phyloP scores from a whole-genome alignment of 163 green algal species.

The Scenedesmus sp. region DNA sequence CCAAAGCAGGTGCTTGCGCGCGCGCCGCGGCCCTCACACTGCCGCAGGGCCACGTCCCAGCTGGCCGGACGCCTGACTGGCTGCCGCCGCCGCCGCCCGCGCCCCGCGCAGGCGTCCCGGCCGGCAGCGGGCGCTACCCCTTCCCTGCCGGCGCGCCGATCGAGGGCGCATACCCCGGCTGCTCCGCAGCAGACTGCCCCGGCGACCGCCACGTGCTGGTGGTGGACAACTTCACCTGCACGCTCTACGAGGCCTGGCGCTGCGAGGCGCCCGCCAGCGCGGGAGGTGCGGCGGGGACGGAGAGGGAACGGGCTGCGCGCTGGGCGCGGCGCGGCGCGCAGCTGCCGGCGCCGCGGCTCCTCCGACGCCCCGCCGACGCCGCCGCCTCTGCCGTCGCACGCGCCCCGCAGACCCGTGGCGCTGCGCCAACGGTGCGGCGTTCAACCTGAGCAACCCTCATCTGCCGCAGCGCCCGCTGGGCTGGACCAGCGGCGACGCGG shows the following conservation, averaged over 20 bases:
- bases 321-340: too few species aligned
- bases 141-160: constrained; percentile 36
- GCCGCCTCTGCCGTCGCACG: background rate
- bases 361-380: too few species aligned
- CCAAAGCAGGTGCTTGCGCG: too few species aligned
- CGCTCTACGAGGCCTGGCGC: constrained; percentile 48
- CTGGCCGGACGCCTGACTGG: too few species aligned
- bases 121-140: constrained; percentile 7
- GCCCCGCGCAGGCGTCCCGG: too few species aligned
- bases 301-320: too few species aligned
- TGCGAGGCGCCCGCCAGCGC: background rate
- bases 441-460: constrained; percentile 1
- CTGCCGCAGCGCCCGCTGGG: constrained; percentile 41
- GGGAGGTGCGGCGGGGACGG: too few species aligned
- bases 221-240: constrained; percentile 48
- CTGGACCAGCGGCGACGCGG: constrained; percentile 44
- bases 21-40: too few species aligned
- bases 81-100: too few species aligned
- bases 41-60: too few species aligned
- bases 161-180: constrained; percentile 40
- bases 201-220: constrained; percentile 51
- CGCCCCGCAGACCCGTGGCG: background rate
- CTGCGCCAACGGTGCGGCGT: background rate
- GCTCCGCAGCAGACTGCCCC: constrained; percentile 11
- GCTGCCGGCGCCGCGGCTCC: too few species aligned